phyloP scores from a whole-genome alignment of 164 flowering plant species.

The Vitis amurensis region DNA sequence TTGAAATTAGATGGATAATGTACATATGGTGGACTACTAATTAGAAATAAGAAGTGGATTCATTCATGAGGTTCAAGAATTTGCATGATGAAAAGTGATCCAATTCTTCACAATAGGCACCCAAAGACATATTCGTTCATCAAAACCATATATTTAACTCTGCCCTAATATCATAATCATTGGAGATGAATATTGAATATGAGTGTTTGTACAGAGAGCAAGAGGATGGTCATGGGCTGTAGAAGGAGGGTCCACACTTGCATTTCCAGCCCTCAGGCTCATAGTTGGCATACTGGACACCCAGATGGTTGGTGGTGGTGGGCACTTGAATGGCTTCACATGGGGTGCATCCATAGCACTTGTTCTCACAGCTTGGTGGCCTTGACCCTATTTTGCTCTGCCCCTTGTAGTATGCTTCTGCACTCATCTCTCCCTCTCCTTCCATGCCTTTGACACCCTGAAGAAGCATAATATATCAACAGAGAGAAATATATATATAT shows the following conservation, averaged over 20 bases:
- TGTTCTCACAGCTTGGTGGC: conserved; percentile 65
- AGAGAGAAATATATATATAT: not conserved
- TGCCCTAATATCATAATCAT: too few species aligned
- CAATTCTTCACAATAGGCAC: too few species aligned
- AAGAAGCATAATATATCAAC: not conserved
- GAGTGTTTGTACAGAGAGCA: too few species aligned
- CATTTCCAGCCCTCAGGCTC: conserved; percentile 70
- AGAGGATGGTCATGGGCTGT: conserved; percentile 36
- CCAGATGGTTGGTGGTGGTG: conserved; percentile 29
- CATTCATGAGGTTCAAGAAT: too few species aligned
- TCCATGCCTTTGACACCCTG: conserved; percentile 9
- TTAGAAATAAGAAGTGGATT: too few species aligned
- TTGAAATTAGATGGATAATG: too few species aligned
- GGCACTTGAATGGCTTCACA: conserved; percentile 70
- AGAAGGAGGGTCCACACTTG: conserved; percentile 60
- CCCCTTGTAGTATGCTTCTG: conserved; percentile 7
- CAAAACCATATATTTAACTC: too few species aligned
- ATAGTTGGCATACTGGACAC: conserved; percentile 52
- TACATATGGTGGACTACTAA: too few species aligned
- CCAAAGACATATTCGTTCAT: too few species aligned
- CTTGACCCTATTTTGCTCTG: conserved; percentile 48
- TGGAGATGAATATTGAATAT: too few species aligned
- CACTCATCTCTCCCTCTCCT: conserved; percentile 3
- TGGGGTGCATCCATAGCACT: conserved; percentile 57
- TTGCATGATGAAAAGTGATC: too few species aligned